Percentiles rank a stretch among this genome's conserved stretches.
Evolutionary conservation across 164 flowering plant genomes (phyloP).

Genomic region (Piper longum): DNA sequence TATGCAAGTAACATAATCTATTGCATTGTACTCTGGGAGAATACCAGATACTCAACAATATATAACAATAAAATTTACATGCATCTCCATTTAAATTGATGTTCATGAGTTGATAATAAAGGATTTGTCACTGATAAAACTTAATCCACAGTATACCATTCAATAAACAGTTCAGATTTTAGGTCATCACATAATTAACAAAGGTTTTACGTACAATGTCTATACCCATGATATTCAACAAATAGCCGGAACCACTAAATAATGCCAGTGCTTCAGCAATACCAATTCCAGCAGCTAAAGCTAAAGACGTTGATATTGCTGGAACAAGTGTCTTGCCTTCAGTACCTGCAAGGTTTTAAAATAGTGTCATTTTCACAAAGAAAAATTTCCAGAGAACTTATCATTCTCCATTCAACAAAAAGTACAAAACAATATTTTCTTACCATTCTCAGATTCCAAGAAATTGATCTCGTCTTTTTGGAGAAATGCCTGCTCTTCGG

Average conservation of each 20-base stretch:
- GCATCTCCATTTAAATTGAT: neutral
- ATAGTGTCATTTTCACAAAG: conserved; percentile 4
- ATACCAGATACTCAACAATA: neutral
- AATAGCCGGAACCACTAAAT: conserved; percentile 55
- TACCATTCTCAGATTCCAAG: neutral
- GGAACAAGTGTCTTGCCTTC: conserved; percentile 45
- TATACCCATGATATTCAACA: conserved; percentile 93
- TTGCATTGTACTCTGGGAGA: neutral
- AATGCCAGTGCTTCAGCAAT: conserved; percentile 77
- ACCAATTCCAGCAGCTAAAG: conserved; percentile 74
- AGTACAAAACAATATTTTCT: neutral
- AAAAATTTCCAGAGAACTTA: conserved; percentile 3
- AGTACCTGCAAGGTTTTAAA: conserved; percentile 14
- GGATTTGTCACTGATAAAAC: neutral
- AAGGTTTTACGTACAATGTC: conserved; percentile 63
- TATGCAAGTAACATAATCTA: neutral
- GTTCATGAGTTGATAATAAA: neutral
- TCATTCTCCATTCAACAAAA: neutral
- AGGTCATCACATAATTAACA: conserved; percentile 3
- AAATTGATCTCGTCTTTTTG: conserved; percentile 12
- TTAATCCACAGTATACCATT: neutral
- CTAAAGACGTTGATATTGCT: conserved; percentile 71
- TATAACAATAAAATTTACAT: no score
- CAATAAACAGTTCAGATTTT: neutral
- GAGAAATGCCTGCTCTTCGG: conserved; percentile 70